Conservation (phyloP, 2,329 filamentous ascomycete species). For the Trichoderma sp. region DNA sequence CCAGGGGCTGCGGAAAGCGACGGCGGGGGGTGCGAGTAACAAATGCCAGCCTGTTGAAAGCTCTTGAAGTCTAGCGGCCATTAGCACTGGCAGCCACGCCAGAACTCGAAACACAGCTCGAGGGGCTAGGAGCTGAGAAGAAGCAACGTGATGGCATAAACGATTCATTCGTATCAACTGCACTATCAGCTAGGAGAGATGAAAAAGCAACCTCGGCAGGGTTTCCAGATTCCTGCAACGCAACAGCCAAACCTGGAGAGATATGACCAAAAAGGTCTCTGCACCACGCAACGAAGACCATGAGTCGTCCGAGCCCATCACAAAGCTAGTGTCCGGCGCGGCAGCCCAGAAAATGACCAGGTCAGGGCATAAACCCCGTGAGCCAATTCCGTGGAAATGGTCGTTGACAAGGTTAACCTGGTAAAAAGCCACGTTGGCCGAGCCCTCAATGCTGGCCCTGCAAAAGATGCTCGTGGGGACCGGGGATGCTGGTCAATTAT, state of each 20-base stretch:
- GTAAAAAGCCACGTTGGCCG: conserved; percentile 20
- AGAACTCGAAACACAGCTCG: conserved; percentile 13
- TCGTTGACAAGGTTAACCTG: conserved; percentile 14
- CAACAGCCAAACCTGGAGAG: not conserved
- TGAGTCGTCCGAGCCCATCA: conserved; percentile 8
- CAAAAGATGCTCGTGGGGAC: not conserved
- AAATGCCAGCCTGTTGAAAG: not conserved
- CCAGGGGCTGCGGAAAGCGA: conserved; percentile 11
- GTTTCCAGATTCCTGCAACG: not conserved
- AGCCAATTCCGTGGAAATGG: conserved; percentile 23
- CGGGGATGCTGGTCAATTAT: not conserved
- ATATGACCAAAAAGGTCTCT: not conserved
- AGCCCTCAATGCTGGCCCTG: conserved; percentile 15
- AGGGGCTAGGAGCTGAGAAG: conserved; percentile 3
- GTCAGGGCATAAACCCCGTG: conserved; percentile 18
- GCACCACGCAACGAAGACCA: not conserved
- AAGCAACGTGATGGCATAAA: not conserved
- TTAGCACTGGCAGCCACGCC: conserved; percentile 12
- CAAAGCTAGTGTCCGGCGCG: conserved; percentile 14
- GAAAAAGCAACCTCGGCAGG: not conserved
- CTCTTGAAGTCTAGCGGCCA: not conserved
- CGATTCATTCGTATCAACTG: not conserved
- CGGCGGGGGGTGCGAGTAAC: conserved; percentile 17
- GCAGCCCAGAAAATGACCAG: conserved; percentile 15
- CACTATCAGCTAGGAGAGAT: not conserved